These are phyloP conservation scores for Adansonia digitata DNA, from an alignment of 345 rosid genomes.

Conservation along the genomic window DNA sequence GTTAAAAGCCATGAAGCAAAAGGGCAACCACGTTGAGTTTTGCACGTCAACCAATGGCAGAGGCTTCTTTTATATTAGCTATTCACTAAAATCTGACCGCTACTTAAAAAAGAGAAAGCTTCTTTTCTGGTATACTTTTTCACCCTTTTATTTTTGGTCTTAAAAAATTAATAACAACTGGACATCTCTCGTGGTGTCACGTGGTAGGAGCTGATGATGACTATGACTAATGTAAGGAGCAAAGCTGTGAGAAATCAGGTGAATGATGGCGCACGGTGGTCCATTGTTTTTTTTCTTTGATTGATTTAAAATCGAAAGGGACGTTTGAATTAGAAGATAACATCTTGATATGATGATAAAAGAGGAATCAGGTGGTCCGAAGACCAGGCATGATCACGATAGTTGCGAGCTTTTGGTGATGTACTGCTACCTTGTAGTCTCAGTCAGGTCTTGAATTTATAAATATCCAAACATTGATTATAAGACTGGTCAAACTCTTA, in stretches of 20 bases:
- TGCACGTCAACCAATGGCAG: slow-evolving; percentile 27
- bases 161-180: not conserved
- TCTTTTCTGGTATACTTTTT: not conserved
- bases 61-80: not conserved
- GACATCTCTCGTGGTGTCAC: slow-evolving; percentile 32
- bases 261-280: slow-evolving; percentile 15
- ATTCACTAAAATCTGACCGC: not conserved
- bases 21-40: slow-evolving; percentile 13
- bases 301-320: not conserved
- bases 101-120: not conserved
- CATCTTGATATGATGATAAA: not conserved
- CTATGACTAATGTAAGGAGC: not conserved
- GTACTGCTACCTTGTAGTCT: not conserved
- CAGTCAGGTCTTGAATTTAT: not conserved
- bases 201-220: slow-evolving; percentile 20
- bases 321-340: not conserved
- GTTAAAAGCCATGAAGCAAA: slow-evolving; percentile 4
- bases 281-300: not conserved
- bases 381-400: not conserved
- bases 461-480: not conserved
- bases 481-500: not conserved
- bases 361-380: slow-evolving; percentile 2
- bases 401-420: not conserved
- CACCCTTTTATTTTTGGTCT: not conserved
- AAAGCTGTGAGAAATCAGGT: slow-evolving; percentile 9